Conservation (phyloP, 805 yeast species). For the Metschnikowia rubicola region DNA sequence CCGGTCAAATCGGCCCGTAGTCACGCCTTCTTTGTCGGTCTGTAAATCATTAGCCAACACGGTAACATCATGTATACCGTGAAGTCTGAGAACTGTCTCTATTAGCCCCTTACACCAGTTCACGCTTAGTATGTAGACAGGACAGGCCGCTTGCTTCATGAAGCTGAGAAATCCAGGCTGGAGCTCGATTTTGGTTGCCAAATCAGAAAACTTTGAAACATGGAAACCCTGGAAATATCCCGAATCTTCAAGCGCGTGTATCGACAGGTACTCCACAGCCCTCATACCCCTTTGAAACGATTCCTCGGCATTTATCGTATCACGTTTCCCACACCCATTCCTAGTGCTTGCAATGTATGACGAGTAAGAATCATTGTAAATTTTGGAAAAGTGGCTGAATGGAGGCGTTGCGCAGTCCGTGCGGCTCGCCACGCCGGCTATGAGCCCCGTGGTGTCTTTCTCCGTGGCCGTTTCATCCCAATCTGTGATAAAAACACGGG, state of each 20-base stretch:
- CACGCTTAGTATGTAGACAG: conserved; percentile 50
- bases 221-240: conserved; percentile 43
- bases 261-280: conserved; percentile 47
- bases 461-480: conserved; percentile 67
- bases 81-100: conserved; percentile 23
- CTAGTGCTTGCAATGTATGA: conserved; percentile 18
- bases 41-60: conserved; percentile 53
- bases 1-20: conserved; percentile 31
- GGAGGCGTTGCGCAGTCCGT: conserved; percentile 23
- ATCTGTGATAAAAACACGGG: conserved; percentile 42
- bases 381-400: conserved; percentile 42
- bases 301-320: conserved; percentile 38
- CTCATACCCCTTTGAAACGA: conserved; percentile 44
- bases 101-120: conserved; percentile 60
- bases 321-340: conserved; percentile 1
- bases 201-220: conserved; percentile 25
- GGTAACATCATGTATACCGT: conserved; percentile 22
- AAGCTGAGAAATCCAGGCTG: conserved; percentile 40
- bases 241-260: conserved; percentile 36
- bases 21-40: conserved; percentile 22
- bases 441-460: conserved; percentile 49
- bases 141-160: conserved; percentile 23
- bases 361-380: conserved; percentile 38
- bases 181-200: conserved; percentile 36
- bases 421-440: conserved; percentile 44